Base-by-base conservation (phyloP, 208 protist species). In the Trypanosoma caninum region DNA sequence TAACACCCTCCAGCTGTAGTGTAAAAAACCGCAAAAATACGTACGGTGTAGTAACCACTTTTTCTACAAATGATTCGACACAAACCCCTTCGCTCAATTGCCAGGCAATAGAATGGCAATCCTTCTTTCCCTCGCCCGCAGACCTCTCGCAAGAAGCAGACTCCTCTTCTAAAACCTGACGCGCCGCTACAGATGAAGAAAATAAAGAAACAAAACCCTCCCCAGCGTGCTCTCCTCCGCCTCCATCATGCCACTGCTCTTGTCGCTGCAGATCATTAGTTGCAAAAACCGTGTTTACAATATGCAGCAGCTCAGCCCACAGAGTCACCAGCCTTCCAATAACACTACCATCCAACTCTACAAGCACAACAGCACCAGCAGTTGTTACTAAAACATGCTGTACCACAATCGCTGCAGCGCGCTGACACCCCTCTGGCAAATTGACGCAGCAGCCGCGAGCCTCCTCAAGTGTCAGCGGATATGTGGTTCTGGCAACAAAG, bases 321-420 rank as follows among this genome's bases (percentile, higher is more conserved):
- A 50, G 60, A 11, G 16, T 55, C 30, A 47, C 56, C 2, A 72
- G 38, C 22, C 65, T 62, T 37, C 41, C 18, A 35, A 72, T 14
- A 4, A 58, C 35, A 44, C 52, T 50, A 13, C 51, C 51, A 30
- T 72, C 57, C 28, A 65, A 28, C 18, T 65, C 57, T 31, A n/a
- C 65, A n/a, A 64, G 34, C 7, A 72, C 27, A 42, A 64, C 50
- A 18, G 58, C 58, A 28, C 58, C 65, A 18, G 65, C 64, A 22
- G 58, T 65, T 27, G 54, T 72, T n/a, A 72, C 33, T 55, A 65
- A 51, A 28, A 72, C 51, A 31, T 65, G 56, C 28, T 72, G 58
- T 28, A 72, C 38, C 46, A 72, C 56, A 55, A 62, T 42, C 28
- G 56, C 56, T 4, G 51, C n/a, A 1, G 50, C 25, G 40, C 53